A percentile compares a stretch with the other conserved stretches of the same genome.
Evolutionary conservation across 1,139 yeast genomes (phyloP).

Genomic region (Yamadazyma diospyri): DNA sequence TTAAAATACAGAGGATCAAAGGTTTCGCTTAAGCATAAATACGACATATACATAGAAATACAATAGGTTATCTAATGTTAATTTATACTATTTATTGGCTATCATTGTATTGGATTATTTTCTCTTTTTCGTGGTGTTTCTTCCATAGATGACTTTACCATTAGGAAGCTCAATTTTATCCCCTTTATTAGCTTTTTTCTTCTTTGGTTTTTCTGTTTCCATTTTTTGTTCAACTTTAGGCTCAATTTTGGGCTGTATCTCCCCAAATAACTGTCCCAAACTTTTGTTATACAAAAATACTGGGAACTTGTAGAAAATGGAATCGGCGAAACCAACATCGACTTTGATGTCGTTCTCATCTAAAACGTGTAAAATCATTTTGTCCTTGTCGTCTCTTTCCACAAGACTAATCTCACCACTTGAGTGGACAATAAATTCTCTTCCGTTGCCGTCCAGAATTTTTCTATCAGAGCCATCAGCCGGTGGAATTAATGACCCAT

Average conservation of each 20-base stretch:
- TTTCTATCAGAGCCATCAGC: constrained; percentile 44
- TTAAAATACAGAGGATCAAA: neutral
- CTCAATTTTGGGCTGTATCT: constrained; percentile 21
- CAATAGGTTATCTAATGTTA: too few relatives aligned
- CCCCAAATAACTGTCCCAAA: constrained; percentile 34
- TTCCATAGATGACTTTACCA: constrained; percentile 55
- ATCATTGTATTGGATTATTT: too few relatives aligned
- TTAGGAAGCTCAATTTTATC: constrained; percentile 52
- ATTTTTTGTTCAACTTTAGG: constrained; percentile 11
- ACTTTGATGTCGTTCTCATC: constrained; percentile 39
- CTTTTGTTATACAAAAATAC: constrained; percentile 41
- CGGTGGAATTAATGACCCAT: constrained; percentile 48
- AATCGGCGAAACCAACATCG: constrained; percentile 50
- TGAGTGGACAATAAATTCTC: constrained; percentile 59
- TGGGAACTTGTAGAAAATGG: constrained; percentile 50
- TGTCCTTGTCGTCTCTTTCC: constrained; percentile 48
- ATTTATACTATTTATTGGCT: too few relatives aligned
- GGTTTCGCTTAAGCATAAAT: neutral
- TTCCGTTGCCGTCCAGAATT: constrained; percentile 43
- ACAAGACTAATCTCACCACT: constrained; percentile 67
- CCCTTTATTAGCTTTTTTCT: constrained; percentile 37
- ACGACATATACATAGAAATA: too few relatives aligned
- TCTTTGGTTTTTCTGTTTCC: constrained; percentile 11
- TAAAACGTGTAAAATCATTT: constrained; percentile 22
- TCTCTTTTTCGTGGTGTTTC: constrained; percentile 15